These are phyloP conservation scores for Penicillium diatomitis DNA, from an alignment of 495 filamentous ascomycete genomes.

Conservation along the genomic window DNA sequence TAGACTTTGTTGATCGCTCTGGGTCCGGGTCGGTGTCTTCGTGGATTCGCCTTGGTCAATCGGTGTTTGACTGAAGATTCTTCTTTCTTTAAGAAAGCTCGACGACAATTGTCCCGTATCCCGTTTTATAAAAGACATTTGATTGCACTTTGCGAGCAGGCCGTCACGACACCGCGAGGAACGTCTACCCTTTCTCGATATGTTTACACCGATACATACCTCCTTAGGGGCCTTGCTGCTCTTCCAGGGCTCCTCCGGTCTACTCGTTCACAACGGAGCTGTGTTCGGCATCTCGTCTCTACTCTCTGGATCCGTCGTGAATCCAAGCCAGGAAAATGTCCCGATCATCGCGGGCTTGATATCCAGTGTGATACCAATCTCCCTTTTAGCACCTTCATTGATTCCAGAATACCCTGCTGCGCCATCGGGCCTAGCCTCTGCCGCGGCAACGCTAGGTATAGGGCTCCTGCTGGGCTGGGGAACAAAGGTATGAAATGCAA, in stretches of 20 bases:
- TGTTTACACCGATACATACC: slow-evolving; percentile 53
- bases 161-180: neutral
- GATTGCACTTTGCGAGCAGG: too few relatives aligned
- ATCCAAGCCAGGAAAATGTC: slow-evolving; percentile 31
- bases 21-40: too few relatives aligned
- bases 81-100: too few relatives aligned
- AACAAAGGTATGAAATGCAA: slow-evolving; percentile 36
- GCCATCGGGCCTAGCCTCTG: slow-evolving; percentile 22
- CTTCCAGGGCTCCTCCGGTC: slow-evolving; percentile 41
- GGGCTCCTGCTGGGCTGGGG: slow-evolving; percentile 47
- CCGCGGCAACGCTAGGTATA: slow-evolving; percentile 29
- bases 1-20: too few relatives aligned
- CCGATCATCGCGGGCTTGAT: slow-evolving; percentile 42
- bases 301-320: slow-evolving; percentile 30
- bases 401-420: slow-evolving; percentile 32
- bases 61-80: too few relatives aligned
- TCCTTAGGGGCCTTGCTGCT: slow-evolving; percentile 46
- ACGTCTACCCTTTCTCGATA: slow-evolving; percentile 10
- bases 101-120: too few relatives aligned
- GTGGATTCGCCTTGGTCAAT: too few relatives aligned
- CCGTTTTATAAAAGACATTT: too few relatives aligned
- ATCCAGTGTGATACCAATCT: slow-evolving; percentile 33
- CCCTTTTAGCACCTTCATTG: slow-evolving; percentile 32
- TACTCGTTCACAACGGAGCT: slow-evolving; percentile 46
- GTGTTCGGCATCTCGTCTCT: slow-evolving; percentile 48